Evolutionary conservation across 2,329 filamentous ascomycete species (phyloP), one percentile per base, ranked within the genome.

Genomic region (Byssothecium circinans): DNA sequence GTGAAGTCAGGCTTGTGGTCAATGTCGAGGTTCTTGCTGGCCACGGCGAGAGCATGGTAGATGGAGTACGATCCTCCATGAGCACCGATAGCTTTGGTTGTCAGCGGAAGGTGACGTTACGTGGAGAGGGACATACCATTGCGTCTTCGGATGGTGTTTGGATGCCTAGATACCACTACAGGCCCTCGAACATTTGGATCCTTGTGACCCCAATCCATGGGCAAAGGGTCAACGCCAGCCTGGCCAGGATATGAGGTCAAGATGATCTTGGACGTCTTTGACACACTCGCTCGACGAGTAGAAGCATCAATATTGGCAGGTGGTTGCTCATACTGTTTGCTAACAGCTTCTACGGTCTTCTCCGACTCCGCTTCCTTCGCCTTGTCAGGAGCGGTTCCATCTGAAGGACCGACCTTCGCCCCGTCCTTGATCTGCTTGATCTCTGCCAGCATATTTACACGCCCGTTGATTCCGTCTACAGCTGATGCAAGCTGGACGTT

Each of bases 31-130:
- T 97, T 88, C 62, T 92, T 91, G 68, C 89, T 94, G 18, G 92
- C 92, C 56, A 97, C 85, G 11, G 92, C 92, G 22, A 97, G 81
- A 18, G 92, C 92, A 67, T 95, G 91, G 75, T 97, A 97, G 56
- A 96, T 92, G 52, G 89, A 91, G 71, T 99, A 97, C 4, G 91
- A 96, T 47, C 94, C 92, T 54, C 94, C 92, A 58, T 88, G 86
- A 49, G 83, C 86, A 61, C 83, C 83, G 65, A 86, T 83, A 37
- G 83, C 81, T 77, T 41, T 15, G 5, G 5, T n/a, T n/a, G 38
- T 69, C 19, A 65, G 57, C 32, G 12, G 37, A 34, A n/a, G 2
- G 2, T 4, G 6, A 45, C 36, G 46, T 25, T 23, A 32, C 36
- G 3, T 29, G 2, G 27, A 6, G 40, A 3, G 39, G 11, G 23